phyloP scores from a whole-genome alignment of 2,329 filamentous ascomycete species.

The Colletotrichum lupini region DNA sequence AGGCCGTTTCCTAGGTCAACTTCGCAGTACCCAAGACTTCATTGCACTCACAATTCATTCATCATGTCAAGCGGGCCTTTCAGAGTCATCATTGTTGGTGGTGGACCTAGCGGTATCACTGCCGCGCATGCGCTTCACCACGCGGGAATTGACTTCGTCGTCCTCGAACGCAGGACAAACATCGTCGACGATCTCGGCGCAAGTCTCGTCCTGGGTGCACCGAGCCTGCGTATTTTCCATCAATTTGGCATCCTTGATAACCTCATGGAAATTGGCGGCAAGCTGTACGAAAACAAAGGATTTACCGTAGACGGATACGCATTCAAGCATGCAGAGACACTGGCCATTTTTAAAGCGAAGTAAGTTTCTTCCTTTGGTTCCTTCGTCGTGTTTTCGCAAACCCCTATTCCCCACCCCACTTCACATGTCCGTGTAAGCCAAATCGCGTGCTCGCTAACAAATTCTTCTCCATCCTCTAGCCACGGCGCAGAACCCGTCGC shows the following conservation, averaged over 20 bases:
- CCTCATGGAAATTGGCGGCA: slow-evolving; percentile 12
- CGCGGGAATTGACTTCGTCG: slow-evolving; percentile 48
- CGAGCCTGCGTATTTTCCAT: slow-evolving; percentile 43
- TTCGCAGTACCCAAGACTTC: background rate
- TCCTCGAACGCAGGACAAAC: slow-evolving; percentile 43
- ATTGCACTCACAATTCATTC: background rate
- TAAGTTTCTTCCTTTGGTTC: background rate
- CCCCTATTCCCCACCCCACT: too few species aligned
- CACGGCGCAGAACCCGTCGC: slow-evolving; percentile 42
- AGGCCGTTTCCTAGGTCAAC: background rate
- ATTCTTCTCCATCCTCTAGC: slow-evolving; percentile 26
- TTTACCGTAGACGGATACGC: slow-evolving; percentile 4
- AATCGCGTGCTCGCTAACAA: background rate
- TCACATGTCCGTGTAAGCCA: background rate
- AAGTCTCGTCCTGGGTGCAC: slow-evolving; percentile 41
- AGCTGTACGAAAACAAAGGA: background rate
- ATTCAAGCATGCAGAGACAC: slow-evolving; percentile 5
- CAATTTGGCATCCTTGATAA: slow-evolving; percentile 43
- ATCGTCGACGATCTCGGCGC: slow-evolving; percentile 43
- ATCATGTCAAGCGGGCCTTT: slow-evolving; percentile 43
- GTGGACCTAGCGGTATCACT: slow-evolving; percentile 43
- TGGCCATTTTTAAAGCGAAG: background rate
- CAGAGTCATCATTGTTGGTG: slow-evolving; percentile 46
- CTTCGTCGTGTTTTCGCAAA: too few species aligned
- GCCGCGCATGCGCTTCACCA: slow-evolving; percentile 44